A percentile compares a stretch with the other conserved stretches of the same genome.
Evolutionary conservation across 176 grass and related monocot genomes (phyloP).

Genomic region (Avena sativa): DNA sequence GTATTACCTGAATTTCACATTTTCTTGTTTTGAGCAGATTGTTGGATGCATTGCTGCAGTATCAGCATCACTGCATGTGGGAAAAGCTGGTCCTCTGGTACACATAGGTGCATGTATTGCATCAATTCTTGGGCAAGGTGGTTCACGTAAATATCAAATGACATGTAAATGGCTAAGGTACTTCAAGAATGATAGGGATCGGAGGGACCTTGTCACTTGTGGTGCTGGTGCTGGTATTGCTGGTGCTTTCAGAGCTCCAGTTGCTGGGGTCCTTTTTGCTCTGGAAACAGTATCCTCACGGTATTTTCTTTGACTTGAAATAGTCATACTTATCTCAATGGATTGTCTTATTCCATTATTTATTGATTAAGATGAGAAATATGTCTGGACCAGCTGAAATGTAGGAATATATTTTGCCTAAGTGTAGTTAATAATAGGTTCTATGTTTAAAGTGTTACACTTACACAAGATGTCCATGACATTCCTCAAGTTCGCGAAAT

Average conservation of each 20-base stretch:
- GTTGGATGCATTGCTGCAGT: conserved; percentile 87
- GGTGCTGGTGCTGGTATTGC: conserved; percentile 88
- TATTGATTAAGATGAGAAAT: background rate
- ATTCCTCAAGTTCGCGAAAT: background rate
- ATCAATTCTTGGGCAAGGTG: conserved; percentile 86
- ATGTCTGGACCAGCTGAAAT: background rate
- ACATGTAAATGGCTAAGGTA: conserved; percentile 88
- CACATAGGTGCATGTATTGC: conserved; percentile 89
- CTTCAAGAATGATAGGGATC: conserved; percentile 95
- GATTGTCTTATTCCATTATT: background rate
- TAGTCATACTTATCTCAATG: background rate
- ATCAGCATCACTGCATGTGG: conserved; percentile 89
- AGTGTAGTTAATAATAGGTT: background rate
- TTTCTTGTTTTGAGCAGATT: conserved; percentile 60
- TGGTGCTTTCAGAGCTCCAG: conserved; percentile 88
- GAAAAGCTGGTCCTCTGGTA: conserved; percentile 93
- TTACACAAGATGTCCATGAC: background rate
- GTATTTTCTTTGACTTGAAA: conserved; percentile 52
- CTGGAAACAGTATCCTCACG: conserved; percentile 92
- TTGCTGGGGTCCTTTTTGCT: conserved; percentile 92
- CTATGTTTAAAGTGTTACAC: background rate
- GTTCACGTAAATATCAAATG: conserved; percentile 73
- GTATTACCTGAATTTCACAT: conserved; percentile 11
- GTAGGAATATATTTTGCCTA: background rate
- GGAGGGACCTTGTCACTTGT: conserved; percentile 91